Evolutionary conservation across 345 rosid genomes (phyloP).

Genomic region (Populus euphratica): DNA sequence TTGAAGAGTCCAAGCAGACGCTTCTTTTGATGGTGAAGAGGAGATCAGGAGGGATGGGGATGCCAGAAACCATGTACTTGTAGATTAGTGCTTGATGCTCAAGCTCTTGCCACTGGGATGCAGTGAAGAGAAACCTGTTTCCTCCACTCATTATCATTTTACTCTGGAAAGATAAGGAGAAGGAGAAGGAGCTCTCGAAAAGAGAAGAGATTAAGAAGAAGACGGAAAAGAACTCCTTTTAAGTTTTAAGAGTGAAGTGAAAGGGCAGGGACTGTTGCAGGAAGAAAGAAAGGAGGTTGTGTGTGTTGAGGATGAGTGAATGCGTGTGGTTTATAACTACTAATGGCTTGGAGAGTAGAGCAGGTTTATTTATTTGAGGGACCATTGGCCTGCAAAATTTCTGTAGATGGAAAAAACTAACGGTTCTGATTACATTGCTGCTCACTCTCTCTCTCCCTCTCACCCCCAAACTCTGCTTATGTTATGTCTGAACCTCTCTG

Average conservation of each 20-base stretch:
- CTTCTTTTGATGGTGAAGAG: constrained; percentile 66
- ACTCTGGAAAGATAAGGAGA: not conserved
- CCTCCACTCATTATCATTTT: constrained; percentile 29
- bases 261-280: constrained; percentile 3
- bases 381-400: constrained; percentile 63
- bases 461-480: constrained; percentile 12
- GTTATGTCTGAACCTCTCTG: constrained; percentile 52
- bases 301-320: not conserved
- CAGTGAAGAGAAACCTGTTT: constrained; percentile 65
- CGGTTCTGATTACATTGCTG: constrained; percentile 55
- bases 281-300: not conserved
- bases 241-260: constrained; percentile 1
- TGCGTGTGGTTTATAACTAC: not conserved
- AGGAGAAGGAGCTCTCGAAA: not conserved
- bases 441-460: constrained; percentile 16
- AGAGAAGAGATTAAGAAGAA: not conserved
- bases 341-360: constrained; percentile 23
- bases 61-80: constrained; percentile 71
- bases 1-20: constrained; percentile 47
- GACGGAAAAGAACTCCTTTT: not conserved
- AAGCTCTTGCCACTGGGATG: constrained; percentile 88
- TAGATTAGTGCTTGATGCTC: constrained; percentile 82
- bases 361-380: constrained; percentile 68
- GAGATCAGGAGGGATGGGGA: constrained; percentile 79
- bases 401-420: constrained; percentile 53